Base-by-base conservation (phyloP, 2,329 filamentous ascomycete genomes). In the Plenodomus lindquistii region DNA sequence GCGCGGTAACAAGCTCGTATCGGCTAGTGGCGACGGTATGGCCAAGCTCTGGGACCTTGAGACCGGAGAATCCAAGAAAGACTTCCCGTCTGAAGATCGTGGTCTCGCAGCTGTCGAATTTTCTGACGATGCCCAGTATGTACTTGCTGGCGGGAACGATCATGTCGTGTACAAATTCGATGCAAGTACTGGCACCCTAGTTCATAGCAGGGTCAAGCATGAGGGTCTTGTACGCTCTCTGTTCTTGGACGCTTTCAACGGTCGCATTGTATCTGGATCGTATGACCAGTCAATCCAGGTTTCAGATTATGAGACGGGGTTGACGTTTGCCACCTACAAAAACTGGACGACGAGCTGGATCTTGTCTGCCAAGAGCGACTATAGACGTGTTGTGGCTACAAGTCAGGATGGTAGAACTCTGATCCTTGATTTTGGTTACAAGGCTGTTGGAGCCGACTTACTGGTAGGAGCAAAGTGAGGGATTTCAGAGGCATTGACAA, bases 331-430 rank as follows among this genome's bases (percentile, higher is more conserved):
- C 54, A 86, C 91, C 61, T 93, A 97, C 64, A 89, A 91, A n/a
- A 86, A 89, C 59, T 97, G 92, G 91, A 96, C 96, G 49, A 87
- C 88, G 10, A 96, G 91, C 73, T 99, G 94, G 94, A 95, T 99
- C 66, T 77, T 99, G 50, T 92, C 90, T 56, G 94, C 94, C 42
- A 97, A 97, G 80, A 92, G 89, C 55, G 93, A 99, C 69, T 97
- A 97, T 73, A 82, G 93, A 50, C 85, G 94, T 53, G 94, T 99
- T 55, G 89, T 99, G 54, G 94, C 91, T 62, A 96, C 93, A 0
- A 94, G 92, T 41, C 94, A 99, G 73, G 92, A 97, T 65, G 89
- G 92, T 27, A 87, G 95, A 68, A 91, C 95, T 42, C 76, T 97
- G 49, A 88, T 99, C 51, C 87, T 97, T 80, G 94, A 99, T 75